Conservation (phyloP, 1,284 basidiomycete species). For the Marasmius sp. region DNA sequence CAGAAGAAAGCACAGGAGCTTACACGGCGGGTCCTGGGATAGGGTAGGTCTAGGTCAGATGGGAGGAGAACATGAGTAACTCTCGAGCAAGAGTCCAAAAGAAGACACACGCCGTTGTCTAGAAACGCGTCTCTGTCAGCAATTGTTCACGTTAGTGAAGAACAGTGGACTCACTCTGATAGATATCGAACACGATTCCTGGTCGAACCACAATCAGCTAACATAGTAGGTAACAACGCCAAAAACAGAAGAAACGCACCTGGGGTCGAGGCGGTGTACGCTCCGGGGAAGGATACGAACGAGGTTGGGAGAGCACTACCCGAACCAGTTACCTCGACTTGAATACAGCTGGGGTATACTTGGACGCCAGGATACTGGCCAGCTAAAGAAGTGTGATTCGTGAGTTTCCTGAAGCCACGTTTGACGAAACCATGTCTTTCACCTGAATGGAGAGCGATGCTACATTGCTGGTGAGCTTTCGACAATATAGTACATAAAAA, state of each 20-base stretch:
- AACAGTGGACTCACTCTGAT: conserved; percentile 31
- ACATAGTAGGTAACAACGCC: not conserved
- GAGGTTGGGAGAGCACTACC: conserved; percentile 46
- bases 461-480: conserved; percentile 8
- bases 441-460: conserved; percentile 42
- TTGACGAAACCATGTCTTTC: conserved; percentile 2
- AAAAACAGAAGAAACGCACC: conserved; percentile 25
- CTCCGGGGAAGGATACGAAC: conserved; percentile 54
- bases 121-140: not conserved
- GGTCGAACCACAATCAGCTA: not conserved
- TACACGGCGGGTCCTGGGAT: conserved; percentile 44
- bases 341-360: conserved; percentile 51
- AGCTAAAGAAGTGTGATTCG: conserved; percentile 12
- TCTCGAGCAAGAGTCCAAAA: not conserved
- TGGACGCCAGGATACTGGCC: conserved; percentile 39
- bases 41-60: conserved; percentile 30
- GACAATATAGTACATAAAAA: not conserved
- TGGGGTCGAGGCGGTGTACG: conserved; percentile 46
- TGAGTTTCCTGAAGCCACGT: too few species aligned
- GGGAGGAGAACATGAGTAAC: too few species aligned
- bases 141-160: not conserved
- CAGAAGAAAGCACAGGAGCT: conserved; percentile 4
- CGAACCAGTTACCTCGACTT: conserved; percentile 50
- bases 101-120: conserved; percentile 27
- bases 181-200: conserved; percentile 38